phyloP scores from a whole-genome alignment of 2,329 filamentous ascomycete species.

The Paecilomyces niveus region DNA sequence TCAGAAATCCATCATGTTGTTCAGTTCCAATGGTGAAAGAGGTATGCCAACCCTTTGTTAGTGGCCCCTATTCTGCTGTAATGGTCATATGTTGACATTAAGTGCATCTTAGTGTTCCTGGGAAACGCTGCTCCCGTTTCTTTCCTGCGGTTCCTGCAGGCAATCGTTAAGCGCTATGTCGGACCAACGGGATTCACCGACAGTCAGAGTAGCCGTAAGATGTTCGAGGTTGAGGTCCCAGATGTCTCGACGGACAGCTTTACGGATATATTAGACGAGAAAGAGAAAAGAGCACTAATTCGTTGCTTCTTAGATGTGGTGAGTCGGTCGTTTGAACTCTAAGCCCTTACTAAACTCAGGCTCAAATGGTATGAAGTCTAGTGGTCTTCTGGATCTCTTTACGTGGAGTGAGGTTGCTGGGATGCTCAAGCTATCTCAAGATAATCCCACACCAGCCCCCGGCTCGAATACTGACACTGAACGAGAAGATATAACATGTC shows the following conservation, averaged over 20 bases:
- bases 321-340: no score
- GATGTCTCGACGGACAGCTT: background rate
- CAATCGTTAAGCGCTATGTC: background rate
- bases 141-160: background rate
- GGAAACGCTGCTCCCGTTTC: background rate
- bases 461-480: background rate
- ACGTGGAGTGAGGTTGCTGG: background rate
- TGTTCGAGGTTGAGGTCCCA: background rate
- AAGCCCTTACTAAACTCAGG: no score
- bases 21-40: no score
- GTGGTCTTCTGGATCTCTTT: no score
- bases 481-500: background rate
- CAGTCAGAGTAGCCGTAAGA: background rate
- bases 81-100: background rate
- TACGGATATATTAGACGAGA: background rate
- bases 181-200: background rate
- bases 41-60: background rate
- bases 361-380: no score
- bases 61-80: background rate
- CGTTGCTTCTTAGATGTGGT: no score
- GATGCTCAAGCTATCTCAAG: background rate
- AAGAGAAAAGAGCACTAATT: background rate
- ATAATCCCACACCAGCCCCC: background rate
- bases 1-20: no score
- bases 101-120: background rate